These are phyloP conservation scores for Fraxinus ornus DNA, from an alignment of 305 asterid genomes.

Conservation along the genomic window DNA sequence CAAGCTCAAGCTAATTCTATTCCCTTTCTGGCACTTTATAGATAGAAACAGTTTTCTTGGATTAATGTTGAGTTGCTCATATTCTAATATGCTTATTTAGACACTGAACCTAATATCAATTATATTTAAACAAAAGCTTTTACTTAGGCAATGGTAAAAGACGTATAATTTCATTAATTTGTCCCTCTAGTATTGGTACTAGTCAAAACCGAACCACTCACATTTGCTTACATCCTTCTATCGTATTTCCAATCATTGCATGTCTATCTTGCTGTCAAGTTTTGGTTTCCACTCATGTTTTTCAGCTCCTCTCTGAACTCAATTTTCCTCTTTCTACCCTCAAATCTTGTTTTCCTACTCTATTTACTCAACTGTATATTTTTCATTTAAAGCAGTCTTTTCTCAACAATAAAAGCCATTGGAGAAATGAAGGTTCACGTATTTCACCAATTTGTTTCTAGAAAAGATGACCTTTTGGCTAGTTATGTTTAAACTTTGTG, in stretches of 20 bases:
- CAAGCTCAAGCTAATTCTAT: neutral
- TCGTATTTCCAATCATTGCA: neutral
- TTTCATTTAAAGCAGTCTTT: neutral
- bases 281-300: neutral
- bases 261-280: neutral
- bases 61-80: neutral
- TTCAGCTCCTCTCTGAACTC: neutral
- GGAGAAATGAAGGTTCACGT: neutral
- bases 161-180: neutral
- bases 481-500: neutral
- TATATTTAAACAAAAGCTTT: neutral
- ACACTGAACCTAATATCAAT: neutral
- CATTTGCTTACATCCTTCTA: neutral
- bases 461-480: neutral
- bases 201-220: neutral
- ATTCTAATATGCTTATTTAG: neutral
- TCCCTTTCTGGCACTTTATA: neutral
- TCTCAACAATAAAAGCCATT: neutral
- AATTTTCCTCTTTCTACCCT: neutral
- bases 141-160: neutral
- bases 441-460: neutral
- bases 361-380: neutral
- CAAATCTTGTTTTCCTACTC: neutral
- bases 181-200: neutral
- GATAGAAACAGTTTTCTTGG: neutral